Conservation (phyloP, 495 filamentous ascomycete species). For the Neurospora sublineolata region DNA sequence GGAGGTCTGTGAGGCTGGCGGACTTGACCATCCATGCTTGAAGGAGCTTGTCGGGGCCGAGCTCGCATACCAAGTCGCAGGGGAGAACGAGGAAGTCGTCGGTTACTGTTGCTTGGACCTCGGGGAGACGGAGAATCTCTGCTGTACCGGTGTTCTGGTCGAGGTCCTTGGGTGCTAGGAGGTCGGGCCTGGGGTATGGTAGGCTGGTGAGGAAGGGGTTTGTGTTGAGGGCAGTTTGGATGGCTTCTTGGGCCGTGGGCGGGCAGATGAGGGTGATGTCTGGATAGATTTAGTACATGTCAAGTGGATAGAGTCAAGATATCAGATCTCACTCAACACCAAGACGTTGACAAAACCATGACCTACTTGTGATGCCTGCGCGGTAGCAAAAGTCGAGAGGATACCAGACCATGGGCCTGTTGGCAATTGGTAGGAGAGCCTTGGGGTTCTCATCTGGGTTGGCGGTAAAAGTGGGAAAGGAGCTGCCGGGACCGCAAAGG, state of each 20-base stretch:
- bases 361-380: slow-evolving; percentile 66
- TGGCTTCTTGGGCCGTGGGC: slow-evolving; percentile 55
- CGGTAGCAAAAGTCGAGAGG: slow-evolving; percentile 82
- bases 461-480: slow-evolving; percentile 83
- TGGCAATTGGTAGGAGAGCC: slow-evolving; percentile 81
- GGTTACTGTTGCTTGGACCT: slow-evolving; percentile 58
- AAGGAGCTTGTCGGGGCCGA: slow-evolving; percentile 66
- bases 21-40: slow-evolving; percentile 89
- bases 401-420: slow-evolving; percentile 94
- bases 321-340: slow-evolving; percentile 5
- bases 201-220: slow-evolving; percentile 79
- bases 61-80: slow-evolving; percentile 87
- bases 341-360: background rate
- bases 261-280: slow-evolving; percentile 80
- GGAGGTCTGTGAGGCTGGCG: slow-evolving; percentile 44
- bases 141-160: slow-evolving; percentile 75
- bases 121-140: slow-evolving; percentile 72
- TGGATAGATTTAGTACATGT: slow-evolving; percentile 19
- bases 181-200: slow-evolving; percentile 57
- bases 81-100: slow-evolving; percentile 84
- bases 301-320: background rate
- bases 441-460: slow-evolving; percentile 85
- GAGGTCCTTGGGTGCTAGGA: slow-evolving; percentile 62
- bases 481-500: slow-evolving; percentile 81
- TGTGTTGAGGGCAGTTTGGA: slow-evolving; percentile 68